Evolutionary conservation across 495 filamentous ascomycete genomes (phyloP), one percentile per base, ranked within the genome.

Genomic region (Penicillium cataractarum): DNA sequence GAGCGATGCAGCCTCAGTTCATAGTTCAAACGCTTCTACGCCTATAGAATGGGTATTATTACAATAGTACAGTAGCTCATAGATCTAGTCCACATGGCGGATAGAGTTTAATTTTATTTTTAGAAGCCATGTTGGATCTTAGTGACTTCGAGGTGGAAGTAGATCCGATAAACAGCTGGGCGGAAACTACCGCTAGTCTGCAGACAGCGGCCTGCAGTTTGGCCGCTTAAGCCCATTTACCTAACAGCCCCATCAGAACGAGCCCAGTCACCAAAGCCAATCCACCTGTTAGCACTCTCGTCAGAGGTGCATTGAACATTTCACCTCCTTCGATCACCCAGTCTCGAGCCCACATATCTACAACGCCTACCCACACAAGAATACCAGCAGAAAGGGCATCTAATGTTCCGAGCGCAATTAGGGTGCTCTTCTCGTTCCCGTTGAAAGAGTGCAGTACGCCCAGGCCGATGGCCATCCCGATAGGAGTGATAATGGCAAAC

Each of bases 361-460:
- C 77, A 21, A 81, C 62, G 19, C 76, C 76, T n/a, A 80, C 79
- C 70, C 78, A 82, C 7, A 79, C 71, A 24, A 81, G 60, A 48
- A 81, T 80, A 15, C 78, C 79, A 15, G 79, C 77, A 22, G 76
- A 79, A n/a, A 81, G 68, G 3, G 79, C 77, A 60, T 82, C 78
- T 39, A 82, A 57, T 17, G 78, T 77, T 0, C 79, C 79, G 17
- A 74, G 64, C 2, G 79, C 76, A 44, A 81, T 70, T 35, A 78
- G 67, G 0, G 78, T 78, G 46, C 69, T 73, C 24, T 61, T 66
- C 27, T 70, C 68, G 17, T 73, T 73, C 0, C 76, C 70, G 39
- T 80, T 78, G 54, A 80, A 82, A 17, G 74, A 73, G 33, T 77
- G 68, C 24, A 79, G 59, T 21, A 81, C 64, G 2, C 79, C 79